A percentile compares a stretch with the other conserved stretches of the same genome.
Conservation (phyloP, 83 land plant genomes). For the Larix sibirica region DNA sequence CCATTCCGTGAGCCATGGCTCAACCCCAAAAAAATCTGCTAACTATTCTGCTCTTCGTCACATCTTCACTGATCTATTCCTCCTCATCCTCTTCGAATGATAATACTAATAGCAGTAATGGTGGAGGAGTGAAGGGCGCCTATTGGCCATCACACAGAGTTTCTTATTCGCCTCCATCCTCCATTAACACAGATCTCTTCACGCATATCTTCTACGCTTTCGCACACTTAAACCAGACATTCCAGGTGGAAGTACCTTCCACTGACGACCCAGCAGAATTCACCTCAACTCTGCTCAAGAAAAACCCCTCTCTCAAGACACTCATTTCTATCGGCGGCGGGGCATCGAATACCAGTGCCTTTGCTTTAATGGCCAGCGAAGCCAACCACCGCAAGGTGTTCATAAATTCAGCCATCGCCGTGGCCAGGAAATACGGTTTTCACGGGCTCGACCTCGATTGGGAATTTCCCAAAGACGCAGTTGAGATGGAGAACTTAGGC, state of each 20-base stretch:
- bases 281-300: constrained; percentile 24
- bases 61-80: too few relatives aligned
- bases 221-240: neutral
- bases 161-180: constrained; percentile 25
- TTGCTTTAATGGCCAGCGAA: constrained; percentile 34
- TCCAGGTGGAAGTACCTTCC: neutral
- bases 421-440: constrained; percentile 39
- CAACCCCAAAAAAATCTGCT: too few relatives aligned
- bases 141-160: constrained; percentile 31
- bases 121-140: constrained; percentile 31
- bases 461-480: constrained; percentile 35
- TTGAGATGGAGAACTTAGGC: constrained; percentile 39
- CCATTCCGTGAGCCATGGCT: too few relatives aligned
- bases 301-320: constrained; percentile 37
- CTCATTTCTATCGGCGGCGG: constrained; percentile 55
- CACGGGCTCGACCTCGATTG: constrained; percentile 69
- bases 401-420: constrained; percentile 45
- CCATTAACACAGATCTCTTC: constrained; percentile 32
- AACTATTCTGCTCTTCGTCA: too few relatives aligned
- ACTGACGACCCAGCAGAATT: constrained; percentile 17
- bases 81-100: too few relatives aligned
- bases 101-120: too few relatives aligned
- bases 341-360: constrained; percentile 9
- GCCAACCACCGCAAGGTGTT: constrained; percentile 25
- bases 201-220: constrained; percentile 39